Evolutionary conservation across 805 yeast genomes (phyloP).

Genomic region (Ogataea methanolica): DNA sequence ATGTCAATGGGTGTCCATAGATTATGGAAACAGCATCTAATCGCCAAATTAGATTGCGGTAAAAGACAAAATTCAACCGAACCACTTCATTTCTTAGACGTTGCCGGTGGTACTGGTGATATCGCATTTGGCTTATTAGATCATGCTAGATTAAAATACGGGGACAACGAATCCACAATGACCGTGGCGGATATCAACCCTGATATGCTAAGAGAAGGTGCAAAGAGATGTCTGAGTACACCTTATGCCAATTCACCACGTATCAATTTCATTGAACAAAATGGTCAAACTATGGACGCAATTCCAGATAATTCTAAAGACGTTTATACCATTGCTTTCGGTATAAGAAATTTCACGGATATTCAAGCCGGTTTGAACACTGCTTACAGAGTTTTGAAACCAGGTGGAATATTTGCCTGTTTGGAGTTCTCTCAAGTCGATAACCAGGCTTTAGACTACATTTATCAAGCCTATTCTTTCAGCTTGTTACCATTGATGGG

Average conservation of each 20-base stretch:
- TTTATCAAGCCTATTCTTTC: conserved; percentile 86
- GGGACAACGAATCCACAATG: conserved; percentile 75
- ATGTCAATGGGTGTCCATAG: conserved; percentile 96
- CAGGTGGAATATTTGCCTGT: conserved; percentile 97
- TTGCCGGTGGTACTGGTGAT: conserved; percentile 99
- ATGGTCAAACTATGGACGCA: conserved; percentile 84
- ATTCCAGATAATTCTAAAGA: conserved; percentile 88
- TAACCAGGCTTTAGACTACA: conserved; percentile 65
- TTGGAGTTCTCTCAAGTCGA: conserved; percentile 91
- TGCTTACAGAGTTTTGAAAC: conserved; percentile 93
- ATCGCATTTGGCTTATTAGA: conserved; percentile 93
- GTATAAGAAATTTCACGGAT: conserved; percentile 94
- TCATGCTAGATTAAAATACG: conserved; percentile 76
- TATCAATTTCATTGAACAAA: conserved; percentile 79
- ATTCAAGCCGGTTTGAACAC: conserved; percentile 90
- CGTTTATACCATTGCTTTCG: conserved; percentile 94
- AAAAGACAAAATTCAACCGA: conserved; percentile 73
- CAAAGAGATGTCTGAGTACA: conserved; percentile 56
- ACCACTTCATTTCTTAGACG: conserved; percentile 87
- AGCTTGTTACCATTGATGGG: conserved; percentile 91
- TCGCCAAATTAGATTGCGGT: conserved; percentile 86
- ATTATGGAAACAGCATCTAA: conserved; percentile 90
- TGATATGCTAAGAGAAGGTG: conserved; percentile 94
- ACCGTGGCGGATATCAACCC: conserved; percentile 92
- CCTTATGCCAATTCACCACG: conserved; percentile 66